Evolutionary conservation across 768 basidiomycete species (phyloP).

Genomic region (Trametes sanguinea): DNA sequence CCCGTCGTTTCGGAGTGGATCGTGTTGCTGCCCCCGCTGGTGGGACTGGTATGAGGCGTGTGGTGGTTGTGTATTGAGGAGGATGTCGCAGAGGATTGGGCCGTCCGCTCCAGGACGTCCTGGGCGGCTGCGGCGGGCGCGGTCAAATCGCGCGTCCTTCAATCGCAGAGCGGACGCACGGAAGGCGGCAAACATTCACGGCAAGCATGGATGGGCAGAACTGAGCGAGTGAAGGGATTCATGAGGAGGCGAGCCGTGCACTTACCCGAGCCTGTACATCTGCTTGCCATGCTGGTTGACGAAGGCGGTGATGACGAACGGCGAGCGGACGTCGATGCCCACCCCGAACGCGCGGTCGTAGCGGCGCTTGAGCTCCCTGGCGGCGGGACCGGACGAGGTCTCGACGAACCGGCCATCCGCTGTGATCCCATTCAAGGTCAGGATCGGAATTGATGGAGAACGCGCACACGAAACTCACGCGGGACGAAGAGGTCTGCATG

Average conservation of each 20-base stretch:
- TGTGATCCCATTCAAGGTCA: conserved; percentile 28
- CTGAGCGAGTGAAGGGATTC: not conserved
- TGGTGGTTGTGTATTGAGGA: conserved; percentile 1
- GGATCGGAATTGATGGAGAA: not conserved
- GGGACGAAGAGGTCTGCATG: conserved; percentile 37
- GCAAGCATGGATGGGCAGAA: not conserved
- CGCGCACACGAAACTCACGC: conserved; percentile 28
- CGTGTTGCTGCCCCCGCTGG: conserved; percentile 1
- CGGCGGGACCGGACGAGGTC: conserved; percentile 74
- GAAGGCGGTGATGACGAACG: conserved; percentile 81
- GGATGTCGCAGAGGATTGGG: conserved; percentile 9
- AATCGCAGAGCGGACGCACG: not conserved
- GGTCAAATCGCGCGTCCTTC: conserved; percentile 59
- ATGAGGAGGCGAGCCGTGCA: conserved; percentile 18
- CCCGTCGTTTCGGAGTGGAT: conserved; percentile 45
- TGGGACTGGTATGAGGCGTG: conserved; percentile 4
- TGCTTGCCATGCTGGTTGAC: conserved; percentile 79
- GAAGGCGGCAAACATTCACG: not conserved
- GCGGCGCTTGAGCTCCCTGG: conserved; percentile 73
- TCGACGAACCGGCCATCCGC: conserved; percentile 81
- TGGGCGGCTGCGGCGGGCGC: conserved; percentile 57
- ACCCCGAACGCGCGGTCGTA: conserved; percentile 75
- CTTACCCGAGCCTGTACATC: conserved; percentile 79
- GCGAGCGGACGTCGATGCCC: conserved; percentile 65
- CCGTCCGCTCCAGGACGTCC: conserved; percentile 49